Evolutionary conservation across 75 land plant genomes (phyloP).

Genomic region (Picea glauca): DNA sequence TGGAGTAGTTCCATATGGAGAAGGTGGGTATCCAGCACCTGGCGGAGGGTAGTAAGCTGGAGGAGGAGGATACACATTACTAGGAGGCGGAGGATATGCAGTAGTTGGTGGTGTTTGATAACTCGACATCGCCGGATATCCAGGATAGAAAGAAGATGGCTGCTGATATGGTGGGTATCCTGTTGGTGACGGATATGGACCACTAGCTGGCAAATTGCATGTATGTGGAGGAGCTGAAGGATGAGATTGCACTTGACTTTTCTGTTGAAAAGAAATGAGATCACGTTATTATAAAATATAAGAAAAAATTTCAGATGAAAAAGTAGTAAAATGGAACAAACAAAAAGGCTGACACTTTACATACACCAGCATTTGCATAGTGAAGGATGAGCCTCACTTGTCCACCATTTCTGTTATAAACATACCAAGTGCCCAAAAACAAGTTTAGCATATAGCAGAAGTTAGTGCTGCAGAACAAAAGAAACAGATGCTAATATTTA

Average conservation of each 20-base stretch:
- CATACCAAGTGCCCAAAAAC: no score
- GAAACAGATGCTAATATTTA: background rate
- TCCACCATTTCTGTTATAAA: constrained; percentile 60
- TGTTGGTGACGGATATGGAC: constrained; percentile 34
- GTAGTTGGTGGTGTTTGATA: constrained; percentile 1
- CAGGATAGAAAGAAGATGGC: constrained; percentile 12
- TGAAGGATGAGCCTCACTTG: constrained; percentile 75
- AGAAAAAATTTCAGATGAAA: background rate
- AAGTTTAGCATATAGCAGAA: background rate
- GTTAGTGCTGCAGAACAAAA: background rate
- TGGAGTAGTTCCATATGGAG: constrained; percentile 12
- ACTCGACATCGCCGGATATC: background rate
- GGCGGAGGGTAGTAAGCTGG: constrained; percentile 10
- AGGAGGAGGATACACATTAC: constrained; percentile 20
- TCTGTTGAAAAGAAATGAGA: background rate
- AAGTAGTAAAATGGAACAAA: background rate
- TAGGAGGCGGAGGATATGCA: constrained; percentile 26
- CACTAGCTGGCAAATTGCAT: constrained; percentile 9
- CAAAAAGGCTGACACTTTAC: background rate
- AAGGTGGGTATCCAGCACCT: constrained; percentile 11
- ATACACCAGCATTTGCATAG: constrained; percentile 37
- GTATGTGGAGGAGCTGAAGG: constrained; percentile 24
- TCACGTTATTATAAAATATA: background rate
- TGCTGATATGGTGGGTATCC: constrained; percentile 15
- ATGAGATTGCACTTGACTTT: background rate